These are phyloP conservation scores for Zoysia pacifica DNA, from an alignment of 176 grass and related monocot species.

Conservation along the genomic window DNA sequence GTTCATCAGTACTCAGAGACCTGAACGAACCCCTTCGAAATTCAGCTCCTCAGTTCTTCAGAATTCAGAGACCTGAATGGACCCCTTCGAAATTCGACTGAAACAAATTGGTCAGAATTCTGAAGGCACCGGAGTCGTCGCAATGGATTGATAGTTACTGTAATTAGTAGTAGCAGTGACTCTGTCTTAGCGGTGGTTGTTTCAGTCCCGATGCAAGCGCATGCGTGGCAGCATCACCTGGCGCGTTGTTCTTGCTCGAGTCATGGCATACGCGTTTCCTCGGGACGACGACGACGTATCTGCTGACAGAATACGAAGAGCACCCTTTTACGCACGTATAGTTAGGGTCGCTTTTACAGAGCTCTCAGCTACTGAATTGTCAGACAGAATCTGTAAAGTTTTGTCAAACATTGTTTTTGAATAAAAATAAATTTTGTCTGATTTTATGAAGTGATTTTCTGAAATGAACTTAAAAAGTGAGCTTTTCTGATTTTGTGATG, in stretches of 20 bases:
- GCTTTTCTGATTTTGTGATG: no score
- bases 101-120: not conserved
- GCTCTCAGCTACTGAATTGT: no score
- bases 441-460: no score
- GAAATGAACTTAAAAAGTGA: no score
- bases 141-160: no score
- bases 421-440: no score
- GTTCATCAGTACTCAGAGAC: not conserved
- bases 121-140: not conserved
- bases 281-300: constrained; percentile 2
- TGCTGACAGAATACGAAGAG: not conserved
- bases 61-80: not conserved
- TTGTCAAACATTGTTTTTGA: no score
- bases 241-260: not conserved
- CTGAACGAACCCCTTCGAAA: not conserved
- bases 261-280: not conserved
- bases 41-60: not conserved
- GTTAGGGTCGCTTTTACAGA: no score
- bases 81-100: not conserved
- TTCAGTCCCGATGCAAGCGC: constrained; percentile 17
- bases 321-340: not conserved
- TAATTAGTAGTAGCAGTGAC: no score
- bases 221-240: constrained; percentile 3
- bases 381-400: no score
- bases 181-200: not conserved